Base-by-base conservation (phyloP, 192 early-diverging fungal genomes). In the Neocallimastix lanati region DNA sequence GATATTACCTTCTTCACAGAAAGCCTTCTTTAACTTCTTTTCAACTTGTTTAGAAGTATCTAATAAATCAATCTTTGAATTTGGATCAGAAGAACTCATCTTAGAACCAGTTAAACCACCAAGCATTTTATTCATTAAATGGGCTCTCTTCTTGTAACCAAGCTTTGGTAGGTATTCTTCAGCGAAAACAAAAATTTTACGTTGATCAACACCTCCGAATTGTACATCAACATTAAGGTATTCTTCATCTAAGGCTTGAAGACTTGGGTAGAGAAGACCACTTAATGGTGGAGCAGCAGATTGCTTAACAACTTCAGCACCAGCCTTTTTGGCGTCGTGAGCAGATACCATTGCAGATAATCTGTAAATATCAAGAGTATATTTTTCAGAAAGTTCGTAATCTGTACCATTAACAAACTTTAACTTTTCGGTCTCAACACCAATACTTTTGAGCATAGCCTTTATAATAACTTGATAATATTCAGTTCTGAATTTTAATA, bases 61-160 rank as follows among this genome's bases (percentile, higher is more conserved):
- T 81, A 99, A 88, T 80, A 99, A 84, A 84, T 99, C 98, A 79
- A 99, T 94, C 89, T 99, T 99, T 76, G 96, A 96, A 81, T 99
- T 93, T 9, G 95, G 92, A 78, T 97, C 98, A 2, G 96, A 98
- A 15, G 96, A 91, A 58, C 91, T 93, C 98, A 99, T 99, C 86
- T 99, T 99, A 80, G 88, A 85, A 11, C 98, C 98, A 58, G 92
- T 87, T 40, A 99, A 88, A 50, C 97, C 97, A 35, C 95, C 93
- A 1, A 99, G 91, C 97, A 99, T 99, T 9, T 91, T 86, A 86
- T 97, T 99, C 97, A 99, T 99, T 81, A 99, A 87, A 83, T 99
- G 97, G 36, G 93, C 88, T 76, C 97, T 93, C 86, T 99, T 99
- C 83, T 94, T 93, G 89, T 96, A 99, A 30, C 96, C 97, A 21